A percentile compares a stretch with the other conserved stretches of the same genome.
phyloP scores from a whole-genome alignment of 78 protist species.

The Abeoforma whisleri region DNA sequence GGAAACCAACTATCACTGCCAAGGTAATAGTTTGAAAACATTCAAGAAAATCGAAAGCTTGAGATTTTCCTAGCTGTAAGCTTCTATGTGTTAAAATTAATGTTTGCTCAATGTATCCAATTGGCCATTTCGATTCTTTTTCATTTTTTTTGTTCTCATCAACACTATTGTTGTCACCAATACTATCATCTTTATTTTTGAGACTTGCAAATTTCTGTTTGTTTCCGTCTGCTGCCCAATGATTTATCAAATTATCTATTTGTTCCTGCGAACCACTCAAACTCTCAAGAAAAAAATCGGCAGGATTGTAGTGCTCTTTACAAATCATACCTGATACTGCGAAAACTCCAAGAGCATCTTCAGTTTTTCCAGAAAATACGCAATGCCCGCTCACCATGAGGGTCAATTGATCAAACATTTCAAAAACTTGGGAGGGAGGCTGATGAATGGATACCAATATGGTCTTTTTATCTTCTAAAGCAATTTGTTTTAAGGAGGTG shows the following conservation, averaged over 20 bases:
- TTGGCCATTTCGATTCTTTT: not conserved
- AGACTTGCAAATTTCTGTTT: not conserved
- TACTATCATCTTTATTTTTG: too few relatives aligned
- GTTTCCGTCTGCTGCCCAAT: not conserved
- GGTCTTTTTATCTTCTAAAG: not conserved
- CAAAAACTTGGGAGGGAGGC: slow-evolving; percentile 59
- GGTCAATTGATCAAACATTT: slow-evolving; percentile 55
- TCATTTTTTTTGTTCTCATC: not conserved
- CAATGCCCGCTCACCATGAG: slow-evolving; percentile 60
- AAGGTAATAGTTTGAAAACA: slow-evolving; percentile 25
- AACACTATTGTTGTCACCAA: not conserved
- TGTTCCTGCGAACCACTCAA: not conserved
- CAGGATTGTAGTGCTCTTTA: slow-evolving; percentile 47
- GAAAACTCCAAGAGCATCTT: not conserved
- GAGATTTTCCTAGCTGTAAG: not conserved
- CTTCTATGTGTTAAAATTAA: not conserved
- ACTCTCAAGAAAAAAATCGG: slow-evolving; percentile 44
- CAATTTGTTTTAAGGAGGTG: slow-evolving; percentile 5
- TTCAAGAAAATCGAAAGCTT: not conserved
- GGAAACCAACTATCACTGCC: slow-evolving; percentile 37
- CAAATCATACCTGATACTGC: slow-evolving; percentile 37
- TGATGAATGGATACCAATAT: slow-evolving; percentile 70
- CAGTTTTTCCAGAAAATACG: slow-evolving; percentile 46
- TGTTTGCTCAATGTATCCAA: not conserved
- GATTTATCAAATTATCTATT: not conserved